A percentile compares a stretch with the other conserved stretches of the same genome.
phyloP scores from a whole-genome alignment of 2,329 filamentous ascomycete species.

The Aquanectria penicillioides region DNA sequence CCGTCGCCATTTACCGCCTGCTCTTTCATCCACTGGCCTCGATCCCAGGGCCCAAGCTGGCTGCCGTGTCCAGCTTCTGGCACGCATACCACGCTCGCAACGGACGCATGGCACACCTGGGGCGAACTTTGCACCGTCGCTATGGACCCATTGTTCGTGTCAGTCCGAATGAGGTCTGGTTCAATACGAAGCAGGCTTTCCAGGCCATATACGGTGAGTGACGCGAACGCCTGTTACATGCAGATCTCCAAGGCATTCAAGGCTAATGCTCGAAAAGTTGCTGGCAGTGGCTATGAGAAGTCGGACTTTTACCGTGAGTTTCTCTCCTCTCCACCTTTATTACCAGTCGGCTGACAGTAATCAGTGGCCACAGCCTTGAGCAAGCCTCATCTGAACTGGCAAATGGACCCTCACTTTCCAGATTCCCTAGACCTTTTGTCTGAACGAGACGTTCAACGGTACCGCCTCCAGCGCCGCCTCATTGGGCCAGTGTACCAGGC shows the following conservation, averaged over 20 bases:
- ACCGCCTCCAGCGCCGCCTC: slow-evolving; percentile 59
- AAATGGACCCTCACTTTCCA: slow-evolving; percentile 45
- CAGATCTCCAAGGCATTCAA: background rate
- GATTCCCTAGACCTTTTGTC: slow-evolving; percentile 63
- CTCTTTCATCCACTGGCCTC: slow-evolving; percentile 55
- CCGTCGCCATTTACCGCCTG: slow-evolving; percentile 50
- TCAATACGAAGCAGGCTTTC: slow-evolving; percentile 59
- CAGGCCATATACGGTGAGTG: slow-evolving; percentile 58
- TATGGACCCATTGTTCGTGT: slow-evolving; percentile 65
- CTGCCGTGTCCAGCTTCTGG: slow-evolving; percentile 60
- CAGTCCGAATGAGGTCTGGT: slow-evolving; percentile 64
- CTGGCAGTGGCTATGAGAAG: slow-evolving; percentile 59
- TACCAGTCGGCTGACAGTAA: background rate
- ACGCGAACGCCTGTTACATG: background rate
- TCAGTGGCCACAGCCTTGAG: slow-evolving; percentile 58
- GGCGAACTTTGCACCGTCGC: slow-evolving; percentile 53
- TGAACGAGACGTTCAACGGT: slow-evolving; percentile 57
- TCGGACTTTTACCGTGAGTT: slow-evolving; percentile 62
- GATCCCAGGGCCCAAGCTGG: slow-evolving; percentile 58
- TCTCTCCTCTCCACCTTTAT: no score
- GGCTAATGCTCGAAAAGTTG: slow-evolving; percentile 45
- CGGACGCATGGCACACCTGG: slow-evolving; percentile 54
- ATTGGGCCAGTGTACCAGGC: slow-evolving; percentile 60
- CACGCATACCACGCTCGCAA: slow-evolving; percentile 56
- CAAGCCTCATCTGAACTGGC: slow-evolving; percentile 54